These are phyloP conservation scores for Nicotiana benthamiana DNA, from an alignment of 257 asterid species.

Conservation along the genomic window DNA sequence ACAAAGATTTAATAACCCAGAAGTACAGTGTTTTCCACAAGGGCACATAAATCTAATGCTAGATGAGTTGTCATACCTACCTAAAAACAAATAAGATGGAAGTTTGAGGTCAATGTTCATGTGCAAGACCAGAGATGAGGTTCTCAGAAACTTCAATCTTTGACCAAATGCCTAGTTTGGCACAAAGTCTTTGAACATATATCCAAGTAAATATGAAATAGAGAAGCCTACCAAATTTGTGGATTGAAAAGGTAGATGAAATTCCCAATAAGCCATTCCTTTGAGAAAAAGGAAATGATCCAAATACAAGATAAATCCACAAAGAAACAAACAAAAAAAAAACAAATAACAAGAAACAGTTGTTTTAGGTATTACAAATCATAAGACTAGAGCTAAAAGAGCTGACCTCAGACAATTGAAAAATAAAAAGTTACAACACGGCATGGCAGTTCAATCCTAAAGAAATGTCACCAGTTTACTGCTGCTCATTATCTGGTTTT, in stretches of 20 bases:
- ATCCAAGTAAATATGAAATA: background rate
- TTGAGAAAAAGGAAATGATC: constrained; percentile 13
- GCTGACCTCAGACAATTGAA: background rate
- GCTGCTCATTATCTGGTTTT: constrained; percentile 50
- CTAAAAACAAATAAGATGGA: background rate
- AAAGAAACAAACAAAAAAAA: background rate
- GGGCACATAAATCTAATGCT: background rate
- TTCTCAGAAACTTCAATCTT: background rate
- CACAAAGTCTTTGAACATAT: background rate
- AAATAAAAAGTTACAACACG: constrained; percentile 21
- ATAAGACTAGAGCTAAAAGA: constrained; percentile 15
- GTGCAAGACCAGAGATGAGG: background rate
- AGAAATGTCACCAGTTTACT: constrained; percentile 25
- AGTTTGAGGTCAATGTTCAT: background rate
- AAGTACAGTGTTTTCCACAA: background rate
- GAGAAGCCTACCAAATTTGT: background rate
- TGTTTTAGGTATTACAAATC: constrained; percentile 9
- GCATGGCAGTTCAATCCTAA: constrained; percentile 15
- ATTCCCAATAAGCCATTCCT: constrained; percentile 5
- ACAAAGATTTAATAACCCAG: background rate
- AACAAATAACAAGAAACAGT: constrained; percentile 5
- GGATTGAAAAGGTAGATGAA: background rate
- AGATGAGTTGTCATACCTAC: background rate
- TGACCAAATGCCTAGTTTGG: background rate
- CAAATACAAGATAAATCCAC: constrained; percentile 5